Conservation (phyloP, 176 grass and related monocot species). For the Panicum miliaceum region DNA sequence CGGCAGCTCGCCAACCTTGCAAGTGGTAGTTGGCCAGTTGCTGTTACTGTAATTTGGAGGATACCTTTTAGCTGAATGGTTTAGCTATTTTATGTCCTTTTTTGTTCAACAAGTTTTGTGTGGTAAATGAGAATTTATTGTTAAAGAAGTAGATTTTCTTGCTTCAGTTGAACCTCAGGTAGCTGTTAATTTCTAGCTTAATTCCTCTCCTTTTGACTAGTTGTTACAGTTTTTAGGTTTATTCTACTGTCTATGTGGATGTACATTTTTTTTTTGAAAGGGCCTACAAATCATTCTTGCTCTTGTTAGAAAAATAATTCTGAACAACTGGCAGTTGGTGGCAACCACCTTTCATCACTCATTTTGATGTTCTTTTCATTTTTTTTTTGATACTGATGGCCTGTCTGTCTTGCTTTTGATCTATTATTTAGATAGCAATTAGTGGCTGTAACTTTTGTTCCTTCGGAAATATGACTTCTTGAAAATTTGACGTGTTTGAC, state of each 20-base stretch:
- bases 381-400: conserved; percentile 46
- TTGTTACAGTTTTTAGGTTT: conserved; percentile 5
- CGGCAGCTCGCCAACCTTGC: conserved; percentile 45
- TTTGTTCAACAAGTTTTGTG: conserved; percentile 6
- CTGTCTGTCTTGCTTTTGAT: conserved; percentile 34
- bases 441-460: conserved; percentile 1
- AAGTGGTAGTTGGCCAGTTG: conserved; percentile 32
- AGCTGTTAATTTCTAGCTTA: conserved; percentile 13
- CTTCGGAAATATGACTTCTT: conserved; percentile 23
- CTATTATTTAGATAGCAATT: conserved; percentile 17
- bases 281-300: conserved; percentile 25
- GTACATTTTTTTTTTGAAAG: conserved; percentile 35
- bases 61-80: conserved; percentile 2
- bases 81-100: conserved; percentile 6
- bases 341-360: conserved; percentile 52
- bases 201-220: conserved; percentile 27
- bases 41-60: conserved; percentile 36
- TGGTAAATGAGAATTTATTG: conserved; percentile 11
- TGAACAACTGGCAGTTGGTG: conserved; percentile 56
- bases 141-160: conserved; percentile 29
- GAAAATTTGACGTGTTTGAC: conserved; percentile 2
- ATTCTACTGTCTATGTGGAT: conserved; percentile 5
- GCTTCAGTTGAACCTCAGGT: conserved; percentile 6
- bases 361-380: conserved; percentile 48
- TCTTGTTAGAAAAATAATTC: conserved; percentile 30